A percentile compares a stretch with the other conserved stretches of the same genome.
Evolutionary conservation across 2,329 filamentous ascomycete genomes (phyloP).

Genomic region (Sporothrix inflata): DNA sequence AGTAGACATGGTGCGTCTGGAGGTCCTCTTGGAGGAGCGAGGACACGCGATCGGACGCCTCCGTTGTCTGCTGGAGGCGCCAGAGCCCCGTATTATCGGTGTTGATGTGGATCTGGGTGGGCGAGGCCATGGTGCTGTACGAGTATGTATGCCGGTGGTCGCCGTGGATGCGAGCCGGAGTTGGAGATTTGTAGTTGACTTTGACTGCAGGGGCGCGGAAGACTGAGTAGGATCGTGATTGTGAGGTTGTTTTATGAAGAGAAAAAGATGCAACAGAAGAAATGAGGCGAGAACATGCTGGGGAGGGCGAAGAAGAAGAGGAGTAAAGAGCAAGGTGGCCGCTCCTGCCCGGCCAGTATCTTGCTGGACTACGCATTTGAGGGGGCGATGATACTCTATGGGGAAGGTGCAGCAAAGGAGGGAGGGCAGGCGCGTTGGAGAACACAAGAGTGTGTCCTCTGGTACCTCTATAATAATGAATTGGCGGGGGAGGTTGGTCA

Average conservation of each 20-base stretch:
- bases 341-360: conserved; percentile 8
- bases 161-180: neutral
- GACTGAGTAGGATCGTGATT: neutral
- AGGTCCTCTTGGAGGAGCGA: conserved; percentile 77
- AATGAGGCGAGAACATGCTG: neutral
- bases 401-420: conserved; percentile 9
- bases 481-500: neutral
- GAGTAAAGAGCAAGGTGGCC: neutral
- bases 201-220: neutral
- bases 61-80: conserved; percentile 52
- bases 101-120: conserved; percentile 53
- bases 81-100: conserved; percentile 56
- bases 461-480: neutral
- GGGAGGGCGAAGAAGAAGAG: neutral
- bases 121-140: conserved; percentile 49
- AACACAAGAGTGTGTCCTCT: neutral
- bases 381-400: neutral
- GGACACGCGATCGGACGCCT: conserved; percentile 64
- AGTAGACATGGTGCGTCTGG: conserved; percentile 76
- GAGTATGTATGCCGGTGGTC: neutral
- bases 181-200: neutral
- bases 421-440: neutral
- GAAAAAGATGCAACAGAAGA: neutral
- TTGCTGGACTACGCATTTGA: neutral
- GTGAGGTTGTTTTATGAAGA: conserved; percentile 30